A percentile compares a stretch with the other conserved stretches of the same genome.
Evolutionary conservation across 768 basidiomycete genomes (phyloP).

Genomic region (Polyporus arcularius): DNA sequence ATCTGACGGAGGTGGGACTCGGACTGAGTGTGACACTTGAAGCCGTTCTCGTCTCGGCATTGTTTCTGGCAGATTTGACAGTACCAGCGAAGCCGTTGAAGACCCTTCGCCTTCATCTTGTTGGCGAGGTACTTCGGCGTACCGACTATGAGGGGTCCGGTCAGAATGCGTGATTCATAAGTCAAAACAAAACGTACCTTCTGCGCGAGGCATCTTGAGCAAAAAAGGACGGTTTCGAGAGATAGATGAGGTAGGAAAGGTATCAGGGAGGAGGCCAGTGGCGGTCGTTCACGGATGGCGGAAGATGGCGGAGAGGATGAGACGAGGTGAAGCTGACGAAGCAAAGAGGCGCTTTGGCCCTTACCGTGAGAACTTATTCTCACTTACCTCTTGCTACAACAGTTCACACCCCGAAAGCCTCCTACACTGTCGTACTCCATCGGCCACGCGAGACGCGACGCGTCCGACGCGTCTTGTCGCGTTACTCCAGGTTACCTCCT

Average conservation of each 20-base stretch:
- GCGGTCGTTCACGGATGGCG: neutral
- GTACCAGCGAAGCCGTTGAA: conserved; percentile 96
- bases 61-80: conserved; percentile 99
- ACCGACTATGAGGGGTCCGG: conserved; percentile 52
- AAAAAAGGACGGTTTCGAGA: neutral
- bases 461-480: conserved; percentile 2
- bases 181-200: conserved; percentile 51
- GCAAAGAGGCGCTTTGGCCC: neutral
- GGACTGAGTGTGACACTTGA: conserved; percentile 90
- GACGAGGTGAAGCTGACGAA: neutral
- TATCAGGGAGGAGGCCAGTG: neutral
- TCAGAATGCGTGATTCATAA: neutral
- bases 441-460: conserved; percentile 3
- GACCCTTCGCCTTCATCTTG: conserved; percentile 96
- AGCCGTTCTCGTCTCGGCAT: conserved; percentile 98
- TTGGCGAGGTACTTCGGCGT: conserved; percentile 91
- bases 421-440: no score
- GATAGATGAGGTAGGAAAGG: neutral
- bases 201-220: conserved; percentile 75
- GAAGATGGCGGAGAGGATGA: no score
- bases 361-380: no score
- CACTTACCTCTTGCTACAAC: no score
- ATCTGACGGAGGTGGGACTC: conserved; percentile 95
- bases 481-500: neutral
- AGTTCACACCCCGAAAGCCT: neutral